These are phyloP conservation scores for Psophocarpus tetragonolobus DNA, from an alignment of 306 rosid species.

Conservation along the genomic window DNA sequence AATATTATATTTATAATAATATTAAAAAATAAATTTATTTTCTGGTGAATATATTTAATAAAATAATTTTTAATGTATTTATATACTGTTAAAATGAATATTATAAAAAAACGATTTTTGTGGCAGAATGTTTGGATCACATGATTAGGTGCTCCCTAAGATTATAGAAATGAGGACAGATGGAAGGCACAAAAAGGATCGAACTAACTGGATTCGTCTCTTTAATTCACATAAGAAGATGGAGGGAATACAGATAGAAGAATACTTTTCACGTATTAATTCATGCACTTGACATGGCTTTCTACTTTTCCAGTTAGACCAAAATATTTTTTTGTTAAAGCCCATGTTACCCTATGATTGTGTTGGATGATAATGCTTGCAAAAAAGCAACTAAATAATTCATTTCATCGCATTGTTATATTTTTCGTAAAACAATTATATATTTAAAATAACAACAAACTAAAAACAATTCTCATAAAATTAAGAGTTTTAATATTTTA, in stretches of 20 bases:
- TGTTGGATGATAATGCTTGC: conserved; percentile 1
- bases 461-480: too few relatives aligned
- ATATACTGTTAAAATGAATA: too few relatives aligned
- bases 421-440: too few relatives aligned
- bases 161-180: background rate
- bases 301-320: background rate
- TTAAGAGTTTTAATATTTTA: too few relatives aligned
- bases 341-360: conserved; percentile 30
- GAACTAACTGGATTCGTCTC: background rate
- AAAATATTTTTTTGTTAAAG: background rate
- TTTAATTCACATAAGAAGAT: too few relatives aligned
- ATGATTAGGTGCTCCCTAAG: background rate
- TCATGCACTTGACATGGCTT: conserved; percentile 14
- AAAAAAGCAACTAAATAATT: background rate
- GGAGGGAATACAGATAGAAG: background rate
- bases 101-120: background rate
- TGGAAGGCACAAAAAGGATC: background rate
- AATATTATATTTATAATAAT: too few relatives aligned
- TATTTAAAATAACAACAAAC: too few relatives aligned
- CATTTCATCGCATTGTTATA: too few relatives aligned
- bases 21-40: too few relatives aligned
- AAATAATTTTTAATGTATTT: too few relatives aligned
- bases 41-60: too few relatives aligned
- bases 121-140: background rate
- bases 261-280: background rate